A percentile compares a stretch with the other conserved stretches of the same genome.
These are phyloP conservation scores for Odontarrhena argentea DNA, from an alignment of 345 rosid genomes.

Conservation along the genomic window DNA sequence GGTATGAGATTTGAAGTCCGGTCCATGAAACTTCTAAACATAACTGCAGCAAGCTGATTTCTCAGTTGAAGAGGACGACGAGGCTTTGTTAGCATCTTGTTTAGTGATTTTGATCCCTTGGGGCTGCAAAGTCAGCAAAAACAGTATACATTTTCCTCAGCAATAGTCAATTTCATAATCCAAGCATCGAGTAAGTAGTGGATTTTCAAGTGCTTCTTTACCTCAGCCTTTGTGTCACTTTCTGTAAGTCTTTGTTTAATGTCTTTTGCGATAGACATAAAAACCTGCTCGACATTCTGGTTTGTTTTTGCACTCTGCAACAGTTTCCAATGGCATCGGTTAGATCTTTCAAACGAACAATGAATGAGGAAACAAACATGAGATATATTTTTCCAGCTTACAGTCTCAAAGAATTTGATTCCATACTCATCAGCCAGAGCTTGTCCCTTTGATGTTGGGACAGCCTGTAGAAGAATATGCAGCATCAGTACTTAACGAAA, in stretches of 20 bases:
- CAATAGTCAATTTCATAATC: constrained; percentile 16
- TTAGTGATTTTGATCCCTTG: constrained; percentile 68
- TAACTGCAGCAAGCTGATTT: constrained; percentile 62
- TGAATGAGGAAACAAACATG: constrained; percentile 13
- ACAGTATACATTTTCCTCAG: constrained; percentile 4
- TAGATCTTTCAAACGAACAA: neutral
- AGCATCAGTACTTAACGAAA: constrained; percentile 7
- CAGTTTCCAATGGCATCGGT: constrained; percentile 9
- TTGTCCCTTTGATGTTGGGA: constrained; percentile 59
- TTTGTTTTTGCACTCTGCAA: constrained; percentile 66
- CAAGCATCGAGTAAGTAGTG: neutral
- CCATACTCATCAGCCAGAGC: constrained; percentile 66
- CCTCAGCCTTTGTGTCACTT: constrained; percentile 53
- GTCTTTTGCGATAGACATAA: constrained; percentile 56
- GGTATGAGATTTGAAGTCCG: constrained; percentile 10
- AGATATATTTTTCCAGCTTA: constrained; percentile 28
- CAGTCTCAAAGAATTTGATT: constrained; percentile 62
- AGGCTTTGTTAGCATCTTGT: constrained; percentile 47
- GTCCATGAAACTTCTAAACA: constrained; percentile 23
- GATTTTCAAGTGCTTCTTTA: constrained; percentile 26
- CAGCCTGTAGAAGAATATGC: constrained; percentile 43
- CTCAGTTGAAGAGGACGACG: constrained; percentile 48
- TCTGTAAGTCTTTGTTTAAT: constrained; percentile 58
- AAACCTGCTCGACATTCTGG: constrained; percentile 60
- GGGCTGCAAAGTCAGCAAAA: constrained; percentile 45